Conservation (phyloP, 441 rosid genomes). For the California macrophylla region DNA sequence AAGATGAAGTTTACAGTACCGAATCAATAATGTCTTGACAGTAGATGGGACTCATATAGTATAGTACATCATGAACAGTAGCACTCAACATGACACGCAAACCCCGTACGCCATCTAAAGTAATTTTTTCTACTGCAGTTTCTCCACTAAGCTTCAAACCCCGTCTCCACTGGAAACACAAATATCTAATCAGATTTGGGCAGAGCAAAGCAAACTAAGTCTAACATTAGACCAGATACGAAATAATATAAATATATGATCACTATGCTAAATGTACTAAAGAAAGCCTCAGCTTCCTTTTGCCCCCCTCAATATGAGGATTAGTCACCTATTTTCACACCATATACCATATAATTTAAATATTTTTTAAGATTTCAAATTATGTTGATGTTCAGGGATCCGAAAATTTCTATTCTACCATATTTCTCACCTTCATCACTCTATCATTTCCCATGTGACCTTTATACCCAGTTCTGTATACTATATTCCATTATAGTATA, state of each 20-base stretch:
- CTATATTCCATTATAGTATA: not conserved
- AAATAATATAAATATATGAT: not conserved
- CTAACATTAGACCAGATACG: not conserved
- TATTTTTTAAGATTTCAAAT: not conserved
- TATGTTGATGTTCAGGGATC: not conserved
- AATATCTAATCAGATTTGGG: constrained; percentile 10
- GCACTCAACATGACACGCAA: constrained; percentile 83
- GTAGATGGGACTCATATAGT: constrained; percentile 97
- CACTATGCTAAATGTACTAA: not conserved
- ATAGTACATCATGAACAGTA: constrained; percentile 92
- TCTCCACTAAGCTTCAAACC: constrained; percentile 97
- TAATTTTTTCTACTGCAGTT: constrained; percentile 84
- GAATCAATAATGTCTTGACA: constrained; percentile 90
- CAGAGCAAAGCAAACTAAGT: not conserved
- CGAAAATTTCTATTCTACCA: not conserved
- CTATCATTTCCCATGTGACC: not conserved
- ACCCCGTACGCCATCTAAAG: constrained; percentile 91
- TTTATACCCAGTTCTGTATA: not conserved
- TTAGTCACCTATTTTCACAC: not conserved
- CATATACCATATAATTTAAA: not conserved
- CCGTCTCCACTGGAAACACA: constrained; percentile 80
- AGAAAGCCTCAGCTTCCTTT: not conserved
- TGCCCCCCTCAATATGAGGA: not conserved
- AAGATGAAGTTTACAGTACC: constrained; percentile 35
- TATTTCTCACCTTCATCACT: not conserved